Evolutionary conservation across 345 rosid genomes (phyloP).

Genomic region (Fremontodendron californicum): DNA sequence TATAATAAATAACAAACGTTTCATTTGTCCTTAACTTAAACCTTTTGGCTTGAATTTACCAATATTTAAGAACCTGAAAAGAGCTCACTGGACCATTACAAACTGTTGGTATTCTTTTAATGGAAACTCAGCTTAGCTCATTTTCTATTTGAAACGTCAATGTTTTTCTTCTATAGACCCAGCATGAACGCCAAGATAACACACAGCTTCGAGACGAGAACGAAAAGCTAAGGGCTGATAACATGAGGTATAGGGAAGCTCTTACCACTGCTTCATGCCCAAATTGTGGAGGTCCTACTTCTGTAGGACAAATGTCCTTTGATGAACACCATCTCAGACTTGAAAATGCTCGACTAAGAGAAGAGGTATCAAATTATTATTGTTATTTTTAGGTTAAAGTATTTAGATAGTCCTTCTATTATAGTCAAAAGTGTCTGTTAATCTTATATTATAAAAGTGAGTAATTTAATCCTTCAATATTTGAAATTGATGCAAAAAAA

Average conservation of each 20-base stretch:
- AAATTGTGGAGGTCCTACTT: constrained; percentile 91
- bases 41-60: neutral
- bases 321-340: constrained; percentile 90
- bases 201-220: constrained; percentile 76
- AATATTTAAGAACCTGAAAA: neutral
- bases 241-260: constrained; percentile 83
- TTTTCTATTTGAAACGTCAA: neutral
- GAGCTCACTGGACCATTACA: constrained; percentile 6
- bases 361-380: constrained; percentile 53
- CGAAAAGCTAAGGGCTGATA: constrained; percentile 86
- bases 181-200: constrained; percentile 84
- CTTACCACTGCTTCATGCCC: constrained; percentile 90
- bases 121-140: neutral
- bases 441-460: too few species aligned
- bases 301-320: constrained; percentile 90
- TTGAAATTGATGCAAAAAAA: too few species aligned
- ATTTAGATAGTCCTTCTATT: too few species aligned
- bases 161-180: constrained; percentile 43
- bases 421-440: too few species aligned
- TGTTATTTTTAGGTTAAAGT: neutral
- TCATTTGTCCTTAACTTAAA: neutral
- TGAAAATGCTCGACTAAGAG: constrained; percentile 81
- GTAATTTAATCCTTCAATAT: too few species aligned
- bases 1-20: constrained; percentile 21
- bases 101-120: neutral